Evolutionary conservation across 495 filamentous ascomycete species (phyloP), one percentile per base, ranked within the genome.

Genomic region (Glutinoglossum americanum): DNA sequence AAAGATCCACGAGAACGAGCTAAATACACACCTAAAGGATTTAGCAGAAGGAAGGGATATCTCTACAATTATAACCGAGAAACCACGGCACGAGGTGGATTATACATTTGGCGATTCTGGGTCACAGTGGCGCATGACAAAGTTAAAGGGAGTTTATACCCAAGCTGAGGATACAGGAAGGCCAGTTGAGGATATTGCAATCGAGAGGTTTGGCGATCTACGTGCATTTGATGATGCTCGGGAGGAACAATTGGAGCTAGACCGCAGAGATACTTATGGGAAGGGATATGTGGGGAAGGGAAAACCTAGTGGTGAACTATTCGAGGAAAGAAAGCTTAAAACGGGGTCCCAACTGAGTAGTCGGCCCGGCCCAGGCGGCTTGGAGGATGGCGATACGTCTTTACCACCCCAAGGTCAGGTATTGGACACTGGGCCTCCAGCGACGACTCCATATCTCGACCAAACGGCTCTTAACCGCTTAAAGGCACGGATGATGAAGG

Each of bases 61-160:
- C 0, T 72, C 78, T 32, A 69, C 76, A 28, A 69, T 77, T 9
- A 71, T 77, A 35, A 66, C 74, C 17, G 68, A 79, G 55, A 70
- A 73, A 11, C 69, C 74, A 0, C 72, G 78, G 59, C 78, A 82
- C 60, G 78, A 85, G 33, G 80, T 93, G 15, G 71, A 74, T 59
- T 99, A 97, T 65, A 84, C 72, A 0, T 94, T 99, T 69, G 92
- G 92, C 19, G 93, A 99, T 67, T 67, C 78, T 15, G 92, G 93
- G 0, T 86, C 89, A 19, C 76, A 84, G 60, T 99, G 93, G 90
- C 80, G 92, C 49, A 96, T 97, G 90, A 90, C 82, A 33, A 94
- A 87, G 65, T 76, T 99, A 28, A 87, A 84, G 62, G 84, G 82
- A 7, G 82, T 94, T 19, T 94, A 94, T 70, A 77, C 81, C 54